Percentiles rank a stretch among this genome's conserved stretches.
phyloP scores from a whole-genome alignment of 2,329 filamentous ascomycete species.

The Apiospora phragmitis region DNA sequence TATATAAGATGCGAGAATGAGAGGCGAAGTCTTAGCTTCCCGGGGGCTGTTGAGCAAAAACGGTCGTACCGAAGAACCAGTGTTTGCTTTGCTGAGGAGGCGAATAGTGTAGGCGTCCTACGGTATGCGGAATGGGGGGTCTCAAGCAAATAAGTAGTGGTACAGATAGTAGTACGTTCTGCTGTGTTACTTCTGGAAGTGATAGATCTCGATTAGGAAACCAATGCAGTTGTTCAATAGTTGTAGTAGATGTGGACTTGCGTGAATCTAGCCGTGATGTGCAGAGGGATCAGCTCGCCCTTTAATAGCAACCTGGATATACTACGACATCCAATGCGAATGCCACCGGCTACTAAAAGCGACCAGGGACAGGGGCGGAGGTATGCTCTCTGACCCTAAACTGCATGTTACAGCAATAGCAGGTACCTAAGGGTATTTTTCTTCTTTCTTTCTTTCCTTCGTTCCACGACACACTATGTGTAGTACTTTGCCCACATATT shows the following conservation, averaged over 20 bases:
- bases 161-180: not conserved
- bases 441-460: constrained; percentile 10
- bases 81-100: constrained; percentile 4
- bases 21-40: constrained; percentile 3
- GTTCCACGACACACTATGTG: constrained; percentile 10
- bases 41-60: not conserved
- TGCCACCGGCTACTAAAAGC: constrained; percentile 5
- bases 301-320: constrained; percentile 1
- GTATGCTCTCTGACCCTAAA: constrained; percentile 7
- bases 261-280: not conserved
- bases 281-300: constrained; percentile 5
- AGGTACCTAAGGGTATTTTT: not conserved
- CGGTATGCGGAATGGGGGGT: not conserved
- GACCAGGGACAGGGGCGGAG: constrained; percentile 7
- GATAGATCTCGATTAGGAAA: constrained; percentile 1
- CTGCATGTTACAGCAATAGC: not conserved
- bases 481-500: constrained; percentile 11
- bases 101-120: not conserved
- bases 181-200: not conserved
- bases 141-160: not conserved
- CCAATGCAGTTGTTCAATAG: not conserved
- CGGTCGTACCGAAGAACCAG: not conserved
- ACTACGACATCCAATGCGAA: constrained; percentile 1
- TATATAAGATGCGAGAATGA: not conserved
- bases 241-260: not conserved